A percentile compares a stretch with the other conserved stretches of the same genome.
These are phyloP conservation scores for Lecanoromycetidae sp. DNA, from an alignment of 2,329 filamentous ascomycete genomes.

Conservation along the genomic window DNA sequence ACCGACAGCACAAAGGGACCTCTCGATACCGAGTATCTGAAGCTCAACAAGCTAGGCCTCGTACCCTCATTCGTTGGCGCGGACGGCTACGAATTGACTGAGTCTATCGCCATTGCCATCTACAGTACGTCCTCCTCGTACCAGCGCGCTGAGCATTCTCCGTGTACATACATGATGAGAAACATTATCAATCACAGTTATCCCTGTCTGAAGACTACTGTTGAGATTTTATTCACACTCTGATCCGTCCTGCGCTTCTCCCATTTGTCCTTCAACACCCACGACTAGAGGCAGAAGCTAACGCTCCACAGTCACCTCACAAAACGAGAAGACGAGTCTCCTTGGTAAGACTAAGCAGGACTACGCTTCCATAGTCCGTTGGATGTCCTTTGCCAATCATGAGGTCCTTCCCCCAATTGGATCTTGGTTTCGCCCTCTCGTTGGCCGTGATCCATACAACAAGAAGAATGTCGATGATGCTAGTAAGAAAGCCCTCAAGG, in stretches of 20 bases:
- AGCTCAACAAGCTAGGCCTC: slow-evolving; percentile 79
- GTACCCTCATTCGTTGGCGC: slow-evolving; percentile 84
- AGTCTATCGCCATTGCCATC: slow-evolving; percentile 90
- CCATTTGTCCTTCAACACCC: neutral
- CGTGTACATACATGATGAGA: slow-evolving; percentile 55
- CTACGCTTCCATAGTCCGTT: slow-evolving; percentile 95
- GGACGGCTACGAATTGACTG: slow-evolving; percentile 80
- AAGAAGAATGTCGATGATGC: slow-evolving; percentile 90
- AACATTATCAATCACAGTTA: slow-evolving; percentile 69
- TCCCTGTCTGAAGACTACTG: slow-evolving; percentile 95
- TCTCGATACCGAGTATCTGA: slow-evolving; percentile 63
- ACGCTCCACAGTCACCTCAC: slow-evolving; percentile 66
- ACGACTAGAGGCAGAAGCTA: slow-evolving; percentile 17
- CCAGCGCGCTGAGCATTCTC: neutral
- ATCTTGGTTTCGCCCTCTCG: slow-evolving; percentile 75
- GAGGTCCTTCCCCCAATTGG: slow-evolving; percentile 66
- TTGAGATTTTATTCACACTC: slow-evolving; percentile 82
- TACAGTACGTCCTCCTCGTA: slow-evolving; percentile 61
- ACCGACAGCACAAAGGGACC: slow-evolving; percentile 50
- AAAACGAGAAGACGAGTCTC: slow-evolving; percentile 99
- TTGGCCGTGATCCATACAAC: slow-evolving; percentile 80
- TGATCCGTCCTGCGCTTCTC: slow-evolving; percentile 36
- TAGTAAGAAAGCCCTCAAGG: slow-evolving; percentile 56
- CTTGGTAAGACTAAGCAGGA: slow-evolving; percentile 99
- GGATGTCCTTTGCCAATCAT: slow-evolving; percentile 92